A percentile compares a stretch with the other conserved stretches of the same genome.
phyloP scores from a whole-genome alignment of 495 filamentous ascomycete genomes.

The Cladorrhinum samala region DNA sequence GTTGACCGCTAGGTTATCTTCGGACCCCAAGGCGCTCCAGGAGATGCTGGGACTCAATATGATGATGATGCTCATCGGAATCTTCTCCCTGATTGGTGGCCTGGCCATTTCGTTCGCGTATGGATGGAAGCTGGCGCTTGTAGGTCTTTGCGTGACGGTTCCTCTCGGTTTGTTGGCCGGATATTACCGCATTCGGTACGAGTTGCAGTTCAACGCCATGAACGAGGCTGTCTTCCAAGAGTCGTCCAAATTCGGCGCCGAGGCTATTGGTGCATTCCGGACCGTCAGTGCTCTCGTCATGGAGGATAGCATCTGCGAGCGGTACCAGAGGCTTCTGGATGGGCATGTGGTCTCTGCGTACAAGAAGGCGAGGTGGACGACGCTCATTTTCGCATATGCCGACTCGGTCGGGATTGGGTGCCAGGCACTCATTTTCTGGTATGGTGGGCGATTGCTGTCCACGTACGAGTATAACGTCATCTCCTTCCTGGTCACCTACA shows the following conservation, averaged over 20 bases:
- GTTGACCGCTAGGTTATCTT: slow-evolving; percentile 51
- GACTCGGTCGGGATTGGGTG: slow-evolving; percentile 38
- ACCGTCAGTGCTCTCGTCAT: slow-evolving; percentile 53
- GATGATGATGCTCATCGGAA: slow-evolving; percentile 44
- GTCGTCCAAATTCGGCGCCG: slow-evolving; percentile 54
- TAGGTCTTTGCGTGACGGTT: slow-evolving; percentile 44
- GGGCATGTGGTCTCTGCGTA: slow-evolving; percentile 36
- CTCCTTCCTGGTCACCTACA: slow-evolving; percentile 41
- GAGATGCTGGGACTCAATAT: slow-evolving; percentile 56
- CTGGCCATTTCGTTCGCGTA: slow-evolving; percentile 47
- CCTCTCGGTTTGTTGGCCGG: slow-evolving; percentile 43
- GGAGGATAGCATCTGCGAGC: slow-evolving; percentile 46
- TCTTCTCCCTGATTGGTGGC: slow-evolving; percentile 44
- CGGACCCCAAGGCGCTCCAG: slow-evolving; percentile 55
- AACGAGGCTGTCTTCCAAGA: slow-evolving; percentile 52
- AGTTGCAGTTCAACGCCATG: slow-evolving; percentile 51
- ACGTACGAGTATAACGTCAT: slow-evolving; percentile 31
- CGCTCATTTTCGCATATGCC: slow-evolving; percentile 42
- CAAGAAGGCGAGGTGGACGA: slow-evolving; percentile 37
- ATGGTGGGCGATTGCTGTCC: slow-evolving; percentile 37
- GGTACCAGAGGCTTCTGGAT: slow-evolving; percentile 36
- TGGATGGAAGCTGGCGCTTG: slow-evolving; percentile 54
- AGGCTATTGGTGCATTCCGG: slow-evolving; percentile 53
- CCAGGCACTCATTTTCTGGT: slow-evolving; percentile 47
- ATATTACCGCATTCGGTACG: slow-evolving; percentile 48